phyloP scores from a whole-genome alignment of 2,329 filamentous ascomycete genomes.

The Colletotrichum sidae region DNA sequence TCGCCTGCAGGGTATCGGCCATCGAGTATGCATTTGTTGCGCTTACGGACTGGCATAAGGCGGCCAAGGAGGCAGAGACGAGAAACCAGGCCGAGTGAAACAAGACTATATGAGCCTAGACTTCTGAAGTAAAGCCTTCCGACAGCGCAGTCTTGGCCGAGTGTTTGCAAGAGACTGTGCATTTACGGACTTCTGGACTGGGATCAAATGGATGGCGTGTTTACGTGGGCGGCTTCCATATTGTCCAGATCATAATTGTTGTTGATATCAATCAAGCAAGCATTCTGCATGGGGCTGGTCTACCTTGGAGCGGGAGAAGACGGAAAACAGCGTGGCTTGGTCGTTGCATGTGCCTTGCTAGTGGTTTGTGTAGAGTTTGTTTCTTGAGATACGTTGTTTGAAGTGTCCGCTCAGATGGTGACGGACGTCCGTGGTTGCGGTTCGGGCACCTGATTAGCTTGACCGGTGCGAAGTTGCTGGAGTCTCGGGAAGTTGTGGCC shows the following conservation, averaged over 20 bases:
- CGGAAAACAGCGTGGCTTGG: background rate
- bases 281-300: background rate
- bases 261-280: constrained; percentile 1
- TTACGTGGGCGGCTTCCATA: too few species aligned
- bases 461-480: constrained; percentile 12
- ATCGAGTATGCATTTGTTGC: constrained; percentile 67
- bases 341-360: background rate
- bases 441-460: constrained; percentile 15
- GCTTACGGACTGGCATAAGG: constrained; percentile 64
- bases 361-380: too few species aligned
- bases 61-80: constrained; percentile 63
- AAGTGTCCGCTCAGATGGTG: constrained; percentile 8
- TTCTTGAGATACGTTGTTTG: background rate
- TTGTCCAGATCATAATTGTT: background rate
- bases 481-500: background rate
- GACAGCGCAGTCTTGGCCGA: too few species aligned
- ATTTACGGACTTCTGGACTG: too few species aligned
- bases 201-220: too few species aligned
- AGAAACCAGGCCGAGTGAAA: constrained; percentile 53
- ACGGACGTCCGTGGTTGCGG: constrained; percentile 30
- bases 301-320: background rate
- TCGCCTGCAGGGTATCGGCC: constrained; percentile 57
- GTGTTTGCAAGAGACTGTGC: too few species aligned
- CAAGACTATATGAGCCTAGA: constrained; percentile 46
- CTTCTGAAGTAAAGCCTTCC: background rate